These are phyloP conservation scores for Astragalus glycyphyllos DNA, from an alignment of 306 rosid species.

Conservation along the genomic window DNA sequence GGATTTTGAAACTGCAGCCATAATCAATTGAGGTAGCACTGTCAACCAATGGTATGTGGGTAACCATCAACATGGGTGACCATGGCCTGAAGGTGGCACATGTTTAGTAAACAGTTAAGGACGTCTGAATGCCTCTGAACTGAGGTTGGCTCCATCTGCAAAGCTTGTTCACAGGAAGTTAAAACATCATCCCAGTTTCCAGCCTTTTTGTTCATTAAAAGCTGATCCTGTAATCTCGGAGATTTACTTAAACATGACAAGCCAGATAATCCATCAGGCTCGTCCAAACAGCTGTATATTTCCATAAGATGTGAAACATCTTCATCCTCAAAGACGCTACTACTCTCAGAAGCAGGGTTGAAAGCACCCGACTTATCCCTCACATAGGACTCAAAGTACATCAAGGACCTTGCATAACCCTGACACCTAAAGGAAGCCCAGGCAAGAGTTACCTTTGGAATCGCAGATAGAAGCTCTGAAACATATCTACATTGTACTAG, in stretches of 20 bases:
- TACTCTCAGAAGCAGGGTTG: slow-evolving; percentile 94
- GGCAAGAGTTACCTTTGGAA: slow-evolving; percentile 89
- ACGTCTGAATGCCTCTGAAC: slow-evolving; percentile 98
- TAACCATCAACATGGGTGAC: slow-evolving; percentile 97
- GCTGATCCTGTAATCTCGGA: slow-evolving; percentile 84
- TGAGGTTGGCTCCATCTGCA: slow-evolving; percentile 92
- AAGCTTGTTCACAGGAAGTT: slow-evolving; percentile 95
- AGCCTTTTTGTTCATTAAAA: slow-evolving; percentile 80
- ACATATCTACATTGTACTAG: slow-evolving; percentile 82
- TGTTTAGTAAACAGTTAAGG: slow-evolving; percentile 85
- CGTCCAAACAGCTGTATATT: slow-evolving; percentile 90
- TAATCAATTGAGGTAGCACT: slow-evolving; percentile 89
- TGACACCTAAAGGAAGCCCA: slow-evolving; percentile 94
- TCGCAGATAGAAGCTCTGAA: slow-evolving; percentile 78
- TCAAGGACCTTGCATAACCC: slow-evolving; percentile 94
- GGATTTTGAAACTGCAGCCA: slow-evolving; percentile 99
- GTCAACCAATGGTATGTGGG: slow-evolving; percentile 95
- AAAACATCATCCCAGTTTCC: slow-evolving; percentile 98
- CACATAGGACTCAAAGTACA: slow-evolving; percentile 89
- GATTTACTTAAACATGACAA: slow-evolving; percentile 78
- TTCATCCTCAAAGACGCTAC: slow-evolving; percentile 81
- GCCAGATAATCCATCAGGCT: slow-evolving; percentile 96
- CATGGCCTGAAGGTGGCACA: slow-evolving; percentile 99
- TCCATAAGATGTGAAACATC: slow-evolving; percentile 93
- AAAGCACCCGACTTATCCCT: slow-evolving; percentile 92